A percentile compares a stretch with the other conserved stretches of the same genome.
phyloP scores from a whole-genome alignment of 2,329 filamentous ascomycete genomes.

The Cladosporium velox region DNA sequence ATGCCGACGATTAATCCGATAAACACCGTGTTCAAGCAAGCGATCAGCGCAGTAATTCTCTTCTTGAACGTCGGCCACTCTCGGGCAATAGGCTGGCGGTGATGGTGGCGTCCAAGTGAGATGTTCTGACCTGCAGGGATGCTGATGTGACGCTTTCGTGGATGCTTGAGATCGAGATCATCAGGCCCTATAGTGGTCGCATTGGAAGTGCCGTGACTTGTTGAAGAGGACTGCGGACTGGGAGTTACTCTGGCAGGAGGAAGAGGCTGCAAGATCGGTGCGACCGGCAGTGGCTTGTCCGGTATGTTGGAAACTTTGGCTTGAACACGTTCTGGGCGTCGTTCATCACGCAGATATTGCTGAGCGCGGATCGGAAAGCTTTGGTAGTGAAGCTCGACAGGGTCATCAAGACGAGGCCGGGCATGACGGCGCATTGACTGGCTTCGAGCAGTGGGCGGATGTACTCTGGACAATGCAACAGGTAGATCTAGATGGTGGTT shows the following conservation, averaged over 20 bases:
- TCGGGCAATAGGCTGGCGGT: constrained; percentile 66
- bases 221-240: neutral
- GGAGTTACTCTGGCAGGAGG: constrained; percentile 13
- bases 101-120: constrained; percentile 50
- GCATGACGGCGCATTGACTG: constrained; percentile 13
- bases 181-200: constrained; percentile 4
- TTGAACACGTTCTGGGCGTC: neutral
- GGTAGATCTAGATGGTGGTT: neutral
- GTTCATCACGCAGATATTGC: neutral
- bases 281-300: neutral
- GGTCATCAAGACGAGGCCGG: constrained; percentile 15
- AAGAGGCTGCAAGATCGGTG: constrained; percentile 22
- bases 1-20: constrained; percentile 72
- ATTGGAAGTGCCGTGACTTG: constrained; percentile 12
- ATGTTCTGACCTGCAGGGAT: constrained; percentile 42
- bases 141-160: constrained; percentile 38
- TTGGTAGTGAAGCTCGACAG: constrained; percentile 15
- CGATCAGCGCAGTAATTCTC: constrained; percentile 66
- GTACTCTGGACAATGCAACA: neutral
- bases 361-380: constrained; percentile 20
- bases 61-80: constrained; percentile 71
- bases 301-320: neutral
- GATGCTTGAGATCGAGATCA: constrained; percentile 35
- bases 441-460: neutral
- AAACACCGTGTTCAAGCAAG: constrained; percentile 72